Evolutionary conservation across 441 rosid genomes (phyloP).

Genomic region (Geranium incanum): DNA sequence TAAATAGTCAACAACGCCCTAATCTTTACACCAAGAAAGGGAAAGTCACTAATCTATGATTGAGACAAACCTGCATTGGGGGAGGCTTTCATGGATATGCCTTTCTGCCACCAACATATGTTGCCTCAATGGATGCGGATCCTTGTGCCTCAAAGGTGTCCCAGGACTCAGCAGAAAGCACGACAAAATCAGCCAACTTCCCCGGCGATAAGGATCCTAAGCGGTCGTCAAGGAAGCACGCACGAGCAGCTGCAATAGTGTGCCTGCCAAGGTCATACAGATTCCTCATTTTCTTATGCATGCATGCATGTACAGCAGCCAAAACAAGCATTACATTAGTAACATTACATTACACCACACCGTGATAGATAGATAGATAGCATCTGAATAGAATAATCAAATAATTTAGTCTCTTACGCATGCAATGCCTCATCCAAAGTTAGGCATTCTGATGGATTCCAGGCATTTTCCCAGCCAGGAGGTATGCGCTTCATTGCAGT

Average conservation of each 20-base stretch:
- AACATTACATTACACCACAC: no score
- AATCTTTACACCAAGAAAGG: no score
- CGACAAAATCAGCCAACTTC: conserved; percentile 72
- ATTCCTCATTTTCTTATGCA: not conserved
- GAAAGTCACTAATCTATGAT: no score
- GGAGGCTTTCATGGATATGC: conserved; percentile 41
- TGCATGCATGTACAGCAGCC: no score
- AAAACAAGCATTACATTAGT: no score
- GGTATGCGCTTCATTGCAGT: conserved; percentile 73
- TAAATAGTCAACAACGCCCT: no score
- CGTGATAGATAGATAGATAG: not conserved
- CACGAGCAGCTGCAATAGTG: conserved; percentile 73
- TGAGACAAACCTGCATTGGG: no score
- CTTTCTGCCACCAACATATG: conserved; percentile 56
- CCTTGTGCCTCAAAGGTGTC: conserved; percentile 45
- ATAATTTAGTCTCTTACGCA: conserved; percentile 42
- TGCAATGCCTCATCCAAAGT: conserved; percentile 52
- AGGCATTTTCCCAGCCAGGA: conserved; percentile 58
- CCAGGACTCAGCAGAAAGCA: conserved; percentile 56
- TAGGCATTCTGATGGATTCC: conserved; percentile 70
- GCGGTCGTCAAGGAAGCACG: conserved; percentile 61
- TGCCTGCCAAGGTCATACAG: conserved; percentile 37
- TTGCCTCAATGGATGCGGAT: conserved; percentile 48
- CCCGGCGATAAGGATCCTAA: conserved; percentile 67
- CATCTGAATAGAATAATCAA: conserved; percentile 7